Conservation (phyloP, 2,329 filamentous ascomycete genomes). For the Metarhizium humberi region DNA sequence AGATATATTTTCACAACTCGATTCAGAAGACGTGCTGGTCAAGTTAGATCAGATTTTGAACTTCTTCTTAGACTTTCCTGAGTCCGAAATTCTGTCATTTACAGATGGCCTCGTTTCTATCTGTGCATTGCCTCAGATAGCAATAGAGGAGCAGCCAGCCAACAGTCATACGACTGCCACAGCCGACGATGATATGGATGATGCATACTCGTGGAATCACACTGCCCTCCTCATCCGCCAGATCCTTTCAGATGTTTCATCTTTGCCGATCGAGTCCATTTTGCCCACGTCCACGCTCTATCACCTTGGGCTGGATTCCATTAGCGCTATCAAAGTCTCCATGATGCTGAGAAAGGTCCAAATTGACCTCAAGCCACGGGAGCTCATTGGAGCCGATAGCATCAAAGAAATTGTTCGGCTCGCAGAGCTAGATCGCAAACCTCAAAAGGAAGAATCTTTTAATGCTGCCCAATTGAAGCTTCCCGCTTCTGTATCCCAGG, state of each 20-base stretch:
- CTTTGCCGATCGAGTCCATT: constrained; percentile 48
- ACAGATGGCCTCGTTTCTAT: constrained; percentile 45
- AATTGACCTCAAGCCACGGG: constrained; percentile 56
- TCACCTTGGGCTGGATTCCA: constrained; percentile 82
- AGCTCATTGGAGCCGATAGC: constrained; percentile 58
- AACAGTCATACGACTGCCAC: background rate
- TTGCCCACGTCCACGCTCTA: constrained; percentile 58
- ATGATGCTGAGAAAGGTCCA: constrained; percentile 56
- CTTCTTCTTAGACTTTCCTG: constrained; percentile 40
- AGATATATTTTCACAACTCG: constrained; percentile 35
- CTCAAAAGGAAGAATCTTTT: background rate
- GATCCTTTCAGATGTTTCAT: constrained; percentile 49
- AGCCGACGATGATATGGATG: background rate
- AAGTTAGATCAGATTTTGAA: constrained; percentile 50
- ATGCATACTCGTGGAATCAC: constrained; percentile 21
- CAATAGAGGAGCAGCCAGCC: background rate
- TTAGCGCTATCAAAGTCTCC: constrained; percentile 78
- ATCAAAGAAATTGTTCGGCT: constrained; percentile 51
- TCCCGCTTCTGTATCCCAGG: constrained; percentile 28
- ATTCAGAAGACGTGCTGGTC: constrained; percentile 41
- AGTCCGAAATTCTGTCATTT: constrained; percentile 46
- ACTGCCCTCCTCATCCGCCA: constrained; percentile 31
- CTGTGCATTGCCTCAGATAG: constrained; percentile 45
- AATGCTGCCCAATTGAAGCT: constrained; percentile 13
- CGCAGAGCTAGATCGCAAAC: constrained; percentile 1